A percentile compares a stretch with the other conserved stretches of the same genome.
Evolutionary conservation across 345 rosid species (phyloP).

Genomic region (Pugionium cornutum): DNA sequence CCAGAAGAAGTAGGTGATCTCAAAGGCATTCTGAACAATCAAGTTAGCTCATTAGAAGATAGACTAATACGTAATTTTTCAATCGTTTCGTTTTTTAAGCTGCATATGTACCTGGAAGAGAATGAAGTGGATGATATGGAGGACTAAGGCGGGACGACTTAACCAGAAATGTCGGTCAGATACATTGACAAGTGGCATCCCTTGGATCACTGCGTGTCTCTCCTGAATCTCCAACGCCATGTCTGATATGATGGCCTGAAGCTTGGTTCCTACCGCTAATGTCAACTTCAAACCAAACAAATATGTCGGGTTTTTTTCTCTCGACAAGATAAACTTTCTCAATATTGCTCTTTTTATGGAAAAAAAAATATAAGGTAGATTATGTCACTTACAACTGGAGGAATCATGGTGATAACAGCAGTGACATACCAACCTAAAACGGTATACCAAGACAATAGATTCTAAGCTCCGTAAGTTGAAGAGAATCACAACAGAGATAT

Average conservation of each 20-base stretch:
- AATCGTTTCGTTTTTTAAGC: background rate
- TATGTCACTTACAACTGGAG: slow-evolving; percentile 65
- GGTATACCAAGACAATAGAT: background rate
- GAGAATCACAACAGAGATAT: background rate
- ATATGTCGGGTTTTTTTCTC: background rate
- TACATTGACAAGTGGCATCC: slow-evolving; percentile 92
- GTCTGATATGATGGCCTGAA: slow-evolving; percentile 73
- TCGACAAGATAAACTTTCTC: background rate
- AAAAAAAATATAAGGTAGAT: background rate
- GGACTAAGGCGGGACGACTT: slow-evolving; percentile 67
- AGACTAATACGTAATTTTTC: background rate
- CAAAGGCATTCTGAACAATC: slow-evolving; percentile 81
- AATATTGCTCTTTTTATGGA: background rate
- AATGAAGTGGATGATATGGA: slow-evolving; percentile 80
- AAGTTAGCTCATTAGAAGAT: slow-evolving; percentile 26
- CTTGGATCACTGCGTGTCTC: slow-evolving; percentile 89
- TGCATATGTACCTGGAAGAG: slow-evolving; percentile 69
- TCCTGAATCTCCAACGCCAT: slow-evolving; percentile 94
- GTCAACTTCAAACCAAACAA: slow-evolving; percentile 56
- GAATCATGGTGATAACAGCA: slow-evolving; percentile 61
- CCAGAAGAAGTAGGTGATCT: slow-evolving; percentile 95
- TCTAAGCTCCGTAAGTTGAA: background rate
- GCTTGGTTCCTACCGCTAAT: slow-evolving; percentile 86
- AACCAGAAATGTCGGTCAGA: slow-evolving; percentile 90
- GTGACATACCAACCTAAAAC: slow-evolving; percentile 72